These are phyloP conservation scores for Niveomyces coronatus DNA, from an alignment of 2,329 filamentous ascomycete species.

Conservation along the genomic window DNA sequence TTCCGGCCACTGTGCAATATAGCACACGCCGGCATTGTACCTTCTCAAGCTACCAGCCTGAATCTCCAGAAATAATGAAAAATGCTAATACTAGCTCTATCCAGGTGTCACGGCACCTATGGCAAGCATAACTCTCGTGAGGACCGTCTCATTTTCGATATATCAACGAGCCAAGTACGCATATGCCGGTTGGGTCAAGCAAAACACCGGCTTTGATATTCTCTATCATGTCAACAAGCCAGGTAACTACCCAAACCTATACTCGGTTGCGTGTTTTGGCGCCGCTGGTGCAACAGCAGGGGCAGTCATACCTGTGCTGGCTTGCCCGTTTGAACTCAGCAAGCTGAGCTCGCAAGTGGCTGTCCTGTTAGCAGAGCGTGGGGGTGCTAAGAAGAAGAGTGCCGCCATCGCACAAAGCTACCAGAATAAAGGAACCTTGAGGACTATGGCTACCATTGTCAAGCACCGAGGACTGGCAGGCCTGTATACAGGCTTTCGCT, in stretches of 20 bases:
- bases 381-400: conserved; percentile 30
- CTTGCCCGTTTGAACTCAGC: conserved; percentile 83
- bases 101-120: conserved; percentile 73
- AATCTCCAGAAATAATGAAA: neutral
- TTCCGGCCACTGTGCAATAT: too few species aligned
- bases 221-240: conserved; percentile 60
- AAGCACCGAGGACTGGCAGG: conserved; percentile 62
- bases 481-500: conserved; percentile 68
- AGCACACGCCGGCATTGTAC: too few species aligned
- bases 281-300: conserved; percentile 70
- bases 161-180: conserved; percentile 69
- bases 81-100: neutral
- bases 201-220: conserved; percentile 58
- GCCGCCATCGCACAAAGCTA: conserved; percentile 57
- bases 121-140: conserved; percentile 65
- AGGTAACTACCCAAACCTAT: conserved; percentile 60
- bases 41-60: too few species aligned
- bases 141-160: conserved; percentile 69
- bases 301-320: conserved; percentile 67
- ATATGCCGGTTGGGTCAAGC: conserved; percentile 60
- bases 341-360: conserved; percentile 82
- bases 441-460: conserved; percentile 67
- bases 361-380: conserved; percentile 54
- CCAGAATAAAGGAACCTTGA: conserved; percentile 66
- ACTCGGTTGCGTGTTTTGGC: conserved; percentile 67